Evolutionary conservation across 1,139 yeast species (phyloP).

Genomic region (Pichia sp.): DNA sequence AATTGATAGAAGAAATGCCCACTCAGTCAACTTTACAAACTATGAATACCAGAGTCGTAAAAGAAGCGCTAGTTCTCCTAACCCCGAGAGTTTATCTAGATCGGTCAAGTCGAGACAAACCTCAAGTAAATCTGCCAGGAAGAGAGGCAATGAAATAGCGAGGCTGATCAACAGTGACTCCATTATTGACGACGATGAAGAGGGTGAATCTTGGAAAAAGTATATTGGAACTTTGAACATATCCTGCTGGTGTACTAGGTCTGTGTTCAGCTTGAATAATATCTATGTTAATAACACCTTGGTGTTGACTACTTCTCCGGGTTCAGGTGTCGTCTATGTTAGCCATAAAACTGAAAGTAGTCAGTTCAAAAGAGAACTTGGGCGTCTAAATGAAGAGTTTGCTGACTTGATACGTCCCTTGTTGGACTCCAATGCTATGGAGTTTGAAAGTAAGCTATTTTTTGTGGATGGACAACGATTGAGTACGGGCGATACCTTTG

Average conservation of each 20-base stretch:
- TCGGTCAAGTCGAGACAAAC: no score
- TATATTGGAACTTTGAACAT: constrained; percentile 68
- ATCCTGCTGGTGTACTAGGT: constrained; percentile 80
- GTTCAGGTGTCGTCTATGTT: constrained; percentile 24
- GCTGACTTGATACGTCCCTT: constrained; percentile 67
- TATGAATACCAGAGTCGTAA: constrained; percentile 9
- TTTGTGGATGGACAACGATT: constrained; percentile 45
- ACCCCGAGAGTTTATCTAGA: no score
- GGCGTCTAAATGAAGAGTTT: constrained; percentile 66
- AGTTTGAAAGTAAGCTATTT: constrained; percentile 54
- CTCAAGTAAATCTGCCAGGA: no score
- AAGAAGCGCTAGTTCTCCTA: no score
- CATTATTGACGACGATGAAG: no score
- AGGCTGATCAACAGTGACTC: no score
- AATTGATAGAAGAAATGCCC: no score
- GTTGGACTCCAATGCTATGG: constrained; percentile 47
- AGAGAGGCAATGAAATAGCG: no score
- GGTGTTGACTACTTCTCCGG: constrained; percentile 25
- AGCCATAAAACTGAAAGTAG: constrained; percentile 14
- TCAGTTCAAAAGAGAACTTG: constrained; percentile 47
- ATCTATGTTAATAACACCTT: constrained; percentile 37
- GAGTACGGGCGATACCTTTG: constrained; percentile 53
- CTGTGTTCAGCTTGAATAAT: constrained; percentile 44
- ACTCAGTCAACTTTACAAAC: no score
- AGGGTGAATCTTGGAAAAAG: constrained; percentile 20